Conservation (phyloP, 805 yeast species). For the Phaffomyces thermotolerans region DNA sequence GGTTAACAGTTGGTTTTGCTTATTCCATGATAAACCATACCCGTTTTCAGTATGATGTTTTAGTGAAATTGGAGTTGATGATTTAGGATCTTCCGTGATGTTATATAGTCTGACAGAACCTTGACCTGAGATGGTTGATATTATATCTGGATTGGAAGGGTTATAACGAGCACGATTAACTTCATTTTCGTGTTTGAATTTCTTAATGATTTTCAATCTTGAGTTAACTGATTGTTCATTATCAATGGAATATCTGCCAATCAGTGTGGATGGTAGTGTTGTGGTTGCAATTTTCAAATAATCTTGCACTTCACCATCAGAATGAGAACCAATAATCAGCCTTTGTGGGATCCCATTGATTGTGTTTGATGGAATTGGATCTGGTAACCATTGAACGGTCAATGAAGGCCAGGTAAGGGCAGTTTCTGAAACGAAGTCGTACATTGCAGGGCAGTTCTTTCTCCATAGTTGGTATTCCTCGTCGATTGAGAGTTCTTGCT, state of each 20-base stretch:
- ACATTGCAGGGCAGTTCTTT: conserved; percentile 74
- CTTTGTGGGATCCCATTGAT: conserved; percentile 35
- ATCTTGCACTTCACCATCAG: conserved; percentile 61
- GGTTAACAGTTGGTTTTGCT: conserved; percentile 46
- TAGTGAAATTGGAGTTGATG: conserved; percentile 24
- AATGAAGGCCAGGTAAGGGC: conserved; percentile 78
- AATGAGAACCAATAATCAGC: conserved; percentile 63
- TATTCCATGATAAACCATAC: conserved; percentile 67
- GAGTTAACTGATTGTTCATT: conserved; percentile 34
- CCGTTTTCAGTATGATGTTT: conserved; percentile 61
- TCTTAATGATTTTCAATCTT: conserved; percentile 52
- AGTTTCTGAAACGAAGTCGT: conserved; percentile 75
- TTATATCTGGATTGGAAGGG: conserved; percentile 49
- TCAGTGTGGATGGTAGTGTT: conserved; percentile 43
- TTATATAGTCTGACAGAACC: conserved; percentile 55
- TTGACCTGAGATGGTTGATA: conserved; percentile 62
- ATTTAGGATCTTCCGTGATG: conserved; percentile 22
- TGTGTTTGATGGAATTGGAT: conserved; percentile 14
- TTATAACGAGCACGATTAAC: conserved; percentile 65
- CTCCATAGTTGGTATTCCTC: conserved; percentile 75
- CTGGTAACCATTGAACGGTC: conserved; percentile 72
- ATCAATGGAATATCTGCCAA: conserved; percentile 9
- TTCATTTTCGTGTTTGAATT: conserved; percentile 55
- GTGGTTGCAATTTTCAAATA: conserved; percentile 60
- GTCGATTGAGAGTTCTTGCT: conserved; percentile 28